Evolutionary conservation across 1,284 basidiomycete genomes (phyloP).

Genomic region (Bjerkandera adusta): DNA sequence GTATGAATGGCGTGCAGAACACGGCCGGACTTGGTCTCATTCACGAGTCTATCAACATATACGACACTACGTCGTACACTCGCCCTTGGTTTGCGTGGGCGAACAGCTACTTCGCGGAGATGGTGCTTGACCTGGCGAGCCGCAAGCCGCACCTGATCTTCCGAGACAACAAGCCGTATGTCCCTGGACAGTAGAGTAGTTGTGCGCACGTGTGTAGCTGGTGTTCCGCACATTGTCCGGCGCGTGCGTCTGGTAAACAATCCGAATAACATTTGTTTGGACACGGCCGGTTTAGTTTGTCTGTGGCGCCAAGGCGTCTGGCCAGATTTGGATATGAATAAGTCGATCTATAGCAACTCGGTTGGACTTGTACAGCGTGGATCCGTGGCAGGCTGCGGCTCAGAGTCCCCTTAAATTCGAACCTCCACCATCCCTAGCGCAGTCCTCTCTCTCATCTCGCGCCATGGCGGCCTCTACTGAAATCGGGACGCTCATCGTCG

Average conservation of each 20-base stretch:
- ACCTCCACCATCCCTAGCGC: slow-evolving; percentile 8
- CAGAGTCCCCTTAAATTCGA: slow-evolving; percentile 6
- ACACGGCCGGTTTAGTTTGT: not conserved
- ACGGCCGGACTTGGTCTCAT: slow-evolving; percentile 74
- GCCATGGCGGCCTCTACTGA: slow-evolving; percentile 47
- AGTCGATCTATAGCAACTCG: slow-evolving; percentile 8
- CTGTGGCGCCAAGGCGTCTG: not conserved
- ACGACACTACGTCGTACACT: slow-evolving; percentile 58
- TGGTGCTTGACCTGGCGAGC: slow-evolving; percentile 72
- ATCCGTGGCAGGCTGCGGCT: slow-evolving; percentile 11
- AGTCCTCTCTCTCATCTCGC: too few relatives aligned
- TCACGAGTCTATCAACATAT: slow-evolving; percentile 72
- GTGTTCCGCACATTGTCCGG: not conserved
- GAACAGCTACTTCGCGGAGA: slow-evolving; percentile 78
- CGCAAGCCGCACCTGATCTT: slow-evolving; percentile 72
- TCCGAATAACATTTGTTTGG: not conserved
- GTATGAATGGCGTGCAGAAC: slow-evolving; percentile 42
- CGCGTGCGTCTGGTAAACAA: not conserved
- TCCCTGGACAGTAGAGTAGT: slow-evolving; percentile 36
- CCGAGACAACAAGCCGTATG: slow-evolving; percentile 56
- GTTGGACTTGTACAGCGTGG: slow-evolving; percentile 6
- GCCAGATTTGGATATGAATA: slow-evolving; percentile 10
- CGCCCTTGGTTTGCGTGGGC: slow-evolving; percentile 83
- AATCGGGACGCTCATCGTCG: slow-evolving; percentile 93
- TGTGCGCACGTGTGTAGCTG: not conserved